phyloP scores from a whole-genome alignment of 2,329 filamentous ascomycete species.

The Alternaria consortialis region DNA sequence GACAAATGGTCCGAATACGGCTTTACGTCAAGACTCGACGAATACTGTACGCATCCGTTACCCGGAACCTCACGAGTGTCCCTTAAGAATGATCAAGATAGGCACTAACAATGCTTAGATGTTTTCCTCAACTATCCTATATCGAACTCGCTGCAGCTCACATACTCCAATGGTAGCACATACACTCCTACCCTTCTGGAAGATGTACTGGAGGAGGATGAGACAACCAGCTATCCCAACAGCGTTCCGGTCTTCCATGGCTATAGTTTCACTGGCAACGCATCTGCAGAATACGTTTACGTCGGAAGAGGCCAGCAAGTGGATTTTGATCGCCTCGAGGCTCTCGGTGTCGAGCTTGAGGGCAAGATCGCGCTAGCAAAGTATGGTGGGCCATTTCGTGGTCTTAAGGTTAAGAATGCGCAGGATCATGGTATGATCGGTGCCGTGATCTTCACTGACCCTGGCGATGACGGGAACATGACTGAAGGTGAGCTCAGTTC shows the following conservation, averaged over 20 bases:
- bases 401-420: slow-evolving; percentile 60
- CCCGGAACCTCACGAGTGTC: background rate
- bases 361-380: slow-evolving; percentile 60
- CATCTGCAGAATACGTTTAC: slow-evolving; percentile 59
- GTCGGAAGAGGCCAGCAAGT: slow-evolving; percentile 55
- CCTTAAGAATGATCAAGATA: background rate
- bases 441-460: slow-evolving; percentile 57
- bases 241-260: slow-evolving; percentile 59
- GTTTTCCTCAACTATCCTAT: slow-evolving; percentile 52
- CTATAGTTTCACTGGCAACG: slow-evolving; percentile 58
- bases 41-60: slow-evolving; percentile 39
- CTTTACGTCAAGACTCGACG: slow-evolving; percentile 48
- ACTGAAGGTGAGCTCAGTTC: slow-evolving; percentile 42
- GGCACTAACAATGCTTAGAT: slow-evolving; percentile 24
- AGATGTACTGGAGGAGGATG: slow-evolving; percentile 46
- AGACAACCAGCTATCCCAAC: slow-evolving; percentile 50
- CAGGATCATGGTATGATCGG: slow-evolving; percentile 57
- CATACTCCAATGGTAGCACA: slow-evolving; percentile 47
- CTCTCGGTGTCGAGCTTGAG: slow-evolving; percentile 55
- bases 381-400: slow-evolving; percentile 58
- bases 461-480: slow-evolving; percentile 58
- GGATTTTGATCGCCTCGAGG: slow-evolving; percentile 57
- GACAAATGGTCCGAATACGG: slow-evolving; percentile 49
- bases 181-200: slow-evolving; percentile 44
- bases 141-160: slow-evolving; percentile 46